Evolutionary conservation across 1,139 yeast genomes (phyloP), one percentile per base, ranked within the genome.

Genomic region (Suhomyces atakaporum): DNA sequence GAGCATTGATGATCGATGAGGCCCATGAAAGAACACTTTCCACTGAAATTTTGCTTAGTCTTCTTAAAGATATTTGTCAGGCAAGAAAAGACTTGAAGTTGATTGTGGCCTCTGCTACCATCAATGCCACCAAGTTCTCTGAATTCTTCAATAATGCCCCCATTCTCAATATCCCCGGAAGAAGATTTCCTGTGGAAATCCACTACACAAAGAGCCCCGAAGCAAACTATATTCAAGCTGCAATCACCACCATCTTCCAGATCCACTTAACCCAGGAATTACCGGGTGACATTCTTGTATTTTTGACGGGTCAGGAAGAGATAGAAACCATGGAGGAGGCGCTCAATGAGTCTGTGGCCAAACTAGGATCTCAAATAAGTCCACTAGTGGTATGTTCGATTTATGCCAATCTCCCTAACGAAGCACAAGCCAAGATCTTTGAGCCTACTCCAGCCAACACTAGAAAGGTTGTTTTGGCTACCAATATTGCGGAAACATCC

Each of bases 401-500:
- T n/a, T 92, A 89, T 60, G 95, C 97, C 5, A 89, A 86, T 40
- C 63, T 92, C 38, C 97, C 97, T 0, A 75, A 90, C 6, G 96
- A 89, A 38, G 64, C 80, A 41, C 98, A 92, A 56, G 73, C 80
- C 14, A 74, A 72, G 46, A 88, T 92, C 30, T 92, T 92, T 58
- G 95, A 85, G 46, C 94, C 95, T 0, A 85, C 97, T 0, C 96
- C 96, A 0, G 69, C 73, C 5, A 78, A 79, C 13, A 64, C 85
- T 2, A 65, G 98, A 21, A 92, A 92, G 54, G 95, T 92, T 7
- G 96, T 92, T 1, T 66, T 92, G 37, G 97, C 98, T 0, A 92
- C 98, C 0, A 92, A 92, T 50, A 90, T 92, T 48, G 98, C 98
- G 0, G 98, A 92, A 58, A 92, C 98, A 0, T 90, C 97, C 5